Conservation (phyloP, 495 filamentous ascomycete genomes). For the Recurvomyces mirabilis region DNA sequence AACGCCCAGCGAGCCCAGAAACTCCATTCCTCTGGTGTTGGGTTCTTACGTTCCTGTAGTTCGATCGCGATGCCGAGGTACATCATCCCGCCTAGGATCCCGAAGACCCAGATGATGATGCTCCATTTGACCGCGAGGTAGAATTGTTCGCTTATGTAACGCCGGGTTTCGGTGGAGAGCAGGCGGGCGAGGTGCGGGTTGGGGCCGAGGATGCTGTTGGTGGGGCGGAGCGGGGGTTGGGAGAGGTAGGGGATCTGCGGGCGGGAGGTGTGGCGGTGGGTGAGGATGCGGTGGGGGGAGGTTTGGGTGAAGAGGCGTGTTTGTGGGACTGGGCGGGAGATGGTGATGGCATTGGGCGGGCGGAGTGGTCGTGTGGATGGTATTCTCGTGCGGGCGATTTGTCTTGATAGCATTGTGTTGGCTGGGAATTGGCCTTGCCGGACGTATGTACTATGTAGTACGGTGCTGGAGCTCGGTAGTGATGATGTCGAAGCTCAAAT, state of each 20-base stretch:
- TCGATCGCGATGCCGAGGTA: constrained; percentile 54
- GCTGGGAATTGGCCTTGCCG: too few species aligned
- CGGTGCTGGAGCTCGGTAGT: too few species aligned
- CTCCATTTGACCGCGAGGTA: constrained; percentile 50
- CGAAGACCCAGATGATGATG: constrained; percentile 43
- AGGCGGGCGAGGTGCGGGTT: constrained; percentile 51
- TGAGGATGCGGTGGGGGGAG: constrained; percentile 39
- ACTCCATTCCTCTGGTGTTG: constrained; percentile 23
- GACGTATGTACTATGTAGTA: background rate
- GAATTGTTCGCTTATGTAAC: constrained; percentile 53
- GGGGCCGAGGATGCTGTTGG: constrained; percentile 35
- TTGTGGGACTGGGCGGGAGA: background rate
- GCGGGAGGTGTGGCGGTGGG: constrained; percentile 36
- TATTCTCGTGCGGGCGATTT: constrained; percentile 8
- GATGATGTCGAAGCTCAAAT: too few species aligned
- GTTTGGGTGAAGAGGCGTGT: constrained; percentile 37
- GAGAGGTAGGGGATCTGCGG: constrained; percentile 65
- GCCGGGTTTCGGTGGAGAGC: constrained; percentile 63
- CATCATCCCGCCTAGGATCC: constrained; percentile 41
- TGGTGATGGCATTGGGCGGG: constrained; percentile 7
- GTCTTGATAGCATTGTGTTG: constrained; percentile 14
- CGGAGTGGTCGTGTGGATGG: constrained; percentile 11
- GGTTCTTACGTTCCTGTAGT: constrained; percentile 46
- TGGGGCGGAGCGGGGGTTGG: constrained; percentile 42
- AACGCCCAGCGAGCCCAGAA: constrained; percentile 35